phyloP scores from a whole-genome alignment of 352 stramenopile genomes.

The Globisporangium cystogenes region DNA sequence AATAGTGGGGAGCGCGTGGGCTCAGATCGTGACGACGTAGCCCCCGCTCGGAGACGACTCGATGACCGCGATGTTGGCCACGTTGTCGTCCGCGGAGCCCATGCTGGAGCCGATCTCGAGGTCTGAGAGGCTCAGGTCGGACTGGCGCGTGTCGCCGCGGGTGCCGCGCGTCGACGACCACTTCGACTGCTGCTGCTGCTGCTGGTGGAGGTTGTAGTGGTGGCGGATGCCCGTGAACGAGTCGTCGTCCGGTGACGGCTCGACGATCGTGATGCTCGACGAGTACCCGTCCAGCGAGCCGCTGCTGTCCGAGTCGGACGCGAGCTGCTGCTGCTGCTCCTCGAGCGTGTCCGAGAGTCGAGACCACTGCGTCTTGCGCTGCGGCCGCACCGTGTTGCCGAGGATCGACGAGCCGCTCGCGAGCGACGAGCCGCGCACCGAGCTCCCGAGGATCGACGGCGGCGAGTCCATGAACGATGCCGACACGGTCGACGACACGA shows the following conservation, averaged over 20 bases:
- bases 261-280: constrained; percentile 35
- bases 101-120: constrained; percentile 12
- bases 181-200: constrained; percentile 21
- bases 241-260: constrained; percentile 15
- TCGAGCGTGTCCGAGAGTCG: constrained; percentile 27
- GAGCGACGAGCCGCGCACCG: constrained; percentile 8
- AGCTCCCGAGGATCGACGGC: constrained; percentile 16
- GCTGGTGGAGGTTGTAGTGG: constrained; percentile 1
- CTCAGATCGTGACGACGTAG: constrained; percentile 55
- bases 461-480: constrained; percentile 40
- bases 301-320: constrained; percentile 32
- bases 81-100: constrained; percentile 1
- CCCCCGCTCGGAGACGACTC: constrained; percentile 47
- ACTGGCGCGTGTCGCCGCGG: background rate
- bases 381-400: constrained; percentile 8
- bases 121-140: constrained; percentile 14
- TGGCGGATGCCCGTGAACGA: constrained; percentile 5
- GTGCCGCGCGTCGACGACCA: background rate
- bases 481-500: constrained; percentile 28
- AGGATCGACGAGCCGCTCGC: constrained; percentile 8
- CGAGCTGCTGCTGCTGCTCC: constrained; percentile 34
- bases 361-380: constrained; percentile 14
- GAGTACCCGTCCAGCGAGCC: constrained; percentile 42
- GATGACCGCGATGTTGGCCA: constrained; percentile 22
- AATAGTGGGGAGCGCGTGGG: constrained; percentile 26